Evolutionary conservation across 2,329 filamentous ascomycete species (phyloP), one percentile per base, ranked within the genome.

Genomic region (Penicillium sp.): DNA sequence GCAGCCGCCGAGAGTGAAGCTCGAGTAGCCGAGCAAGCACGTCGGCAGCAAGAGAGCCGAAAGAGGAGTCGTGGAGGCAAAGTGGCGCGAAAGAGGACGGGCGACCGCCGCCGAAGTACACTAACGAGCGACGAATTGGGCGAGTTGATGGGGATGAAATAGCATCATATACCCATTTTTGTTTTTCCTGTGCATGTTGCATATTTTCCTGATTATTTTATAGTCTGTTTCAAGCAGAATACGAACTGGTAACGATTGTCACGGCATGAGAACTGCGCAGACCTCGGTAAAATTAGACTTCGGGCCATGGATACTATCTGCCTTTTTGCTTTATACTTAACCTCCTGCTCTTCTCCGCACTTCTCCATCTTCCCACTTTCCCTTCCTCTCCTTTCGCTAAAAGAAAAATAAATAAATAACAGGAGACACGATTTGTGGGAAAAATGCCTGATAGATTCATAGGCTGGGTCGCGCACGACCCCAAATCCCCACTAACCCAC

Each of bases 111-210:
- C 62, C 73, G 79, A 50, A 82, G 80, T 60, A 82, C 80, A 30
- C 69, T 82, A 26, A 81, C 76, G n/a, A 76, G 70, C 47, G 77
- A 79, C 53, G 80, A 82, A 65, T 69, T 82, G 49, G 79, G 78
- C 19, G 75, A 76, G 61, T 66, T 80, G 58, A 72, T 79, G 72
- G 73, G 76, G 17, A 69, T 71, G 60, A 51, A 55, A 41, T 58
- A 58, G 50, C 55, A 52, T 61, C 46, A 60, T 58, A 62, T 62
- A 62, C 60, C 60, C 57, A 41, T 58, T 58, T 54, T 56, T 21
- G 3, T 55, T 62, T 55, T 44, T 13, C 35, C 44, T 48, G 51
- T 41, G 49, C 23, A 15, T 55, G 51, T 60, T 44, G 26, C 23
- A 54, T 55, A 60, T 55, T 59, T 53, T 30, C 13, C 21, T 53